A percentile compares a stretch with the other conserved stretches of the same genome.
These are phyloP conservation scores for Xylona heveae DNA, from an alignment of 495 filamentous ascomycete species.

Conservation along the genomic window DNA sequence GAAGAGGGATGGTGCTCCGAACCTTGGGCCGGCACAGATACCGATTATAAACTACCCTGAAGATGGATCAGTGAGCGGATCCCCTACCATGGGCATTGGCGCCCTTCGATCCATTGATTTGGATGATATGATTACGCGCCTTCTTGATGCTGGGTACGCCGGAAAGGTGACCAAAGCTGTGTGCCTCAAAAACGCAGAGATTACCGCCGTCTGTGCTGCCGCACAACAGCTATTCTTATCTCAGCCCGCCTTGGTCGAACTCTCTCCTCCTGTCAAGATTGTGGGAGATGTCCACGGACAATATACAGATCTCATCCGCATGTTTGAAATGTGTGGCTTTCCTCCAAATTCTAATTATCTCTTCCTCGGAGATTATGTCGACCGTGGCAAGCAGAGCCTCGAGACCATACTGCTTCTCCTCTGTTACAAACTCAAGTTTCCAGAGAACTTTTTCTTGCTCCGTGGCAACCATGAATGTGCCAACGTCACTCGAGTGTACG, in stretches of 20 bases:
- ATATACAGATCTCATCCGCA: conserved; percentile 87
- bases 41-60: conserved; percentile 9
- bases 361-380: conserved; percentile 95
- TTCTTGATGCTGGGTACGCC: conserved; percentile 86
- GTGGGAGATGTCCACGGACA: conserved; percentile 97
- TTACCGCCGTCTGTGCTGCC: conserved; percentile 72
- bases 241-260: conserved; percentile 79
- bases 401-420: conserved; percentile 91
- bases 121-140: conserved; percentile 89
- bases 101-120: conserved; percentile 81
- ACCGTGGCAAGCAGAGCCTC: conserved; percentile 89
- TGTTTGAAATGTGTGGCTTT: conserved; percentile 99
- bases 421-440: conserved; percentile 97
- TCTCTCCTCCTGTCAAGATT: conserved; percentile 95
- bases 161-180: conserved; percentile 95
- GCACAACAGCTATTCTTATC: conserved; percentile 75
- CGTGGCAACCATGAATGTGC: conserved; percentile 97
- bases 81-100: conserved; percentile 35
- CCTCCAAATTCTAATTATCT: conserved; percentile 86
- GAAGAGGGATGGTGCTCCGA: conserved; percentile 43
- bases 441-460: conserved; percentile 96
- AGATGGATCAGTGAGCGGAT: conserved; percentile 13
- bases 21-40: conserved; percentile 25
- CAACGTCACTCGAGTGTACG: conserved; percentile 95
- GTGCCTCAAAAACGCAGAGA: conserved; percentile 93